Conservation (phyloP, 768 basidiomycete species). For the Infundibulicybe gibba region DNA sequence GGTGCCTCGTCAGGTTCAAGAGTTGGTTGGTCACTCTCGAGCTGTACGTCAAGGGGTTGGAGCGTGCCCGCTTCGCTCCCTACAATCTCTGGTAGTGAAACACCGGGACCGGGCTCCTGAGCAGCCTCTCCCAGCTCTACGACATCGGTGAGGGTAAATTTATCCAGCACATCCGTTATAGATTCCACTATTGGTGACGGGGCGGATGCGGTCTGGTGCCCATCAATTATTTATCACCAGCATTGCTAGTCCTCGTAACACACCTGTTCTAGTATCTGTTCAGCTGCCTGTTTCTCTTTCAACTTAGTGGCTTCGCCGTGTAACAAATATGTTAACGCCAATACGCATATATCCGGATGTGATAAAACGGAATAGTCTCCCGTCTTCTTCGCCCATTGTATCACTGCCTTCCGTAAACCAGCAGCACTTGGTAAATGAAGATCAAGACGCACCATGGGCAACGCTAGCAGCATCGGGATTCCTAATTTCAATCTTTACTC, state of each 20-base stretch:
- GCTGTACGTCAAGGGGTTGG: conserved; percentile 45
- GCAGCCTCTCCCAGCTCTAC: conserved; percentile 3
- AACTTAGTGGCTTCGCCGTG: conserved; percentile 49
- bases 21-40: conserved; percentile 17
- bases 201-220: conserved; percentile 1
- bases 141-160: conserved; percentile 5
- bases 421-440: not conserved
- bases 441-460: conserved; percentile 44
- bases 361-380: conserved; percentile 95
- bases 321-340: conserved; percentile 84
- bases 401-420: conserved; percentile 49
- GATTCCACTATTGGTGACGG: conserved; percentile 10
- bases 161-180: conserved; percentile 10
- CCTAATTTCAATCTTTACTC: conserved; percentile 70
- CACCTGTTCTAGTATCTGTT: conserved; percentile 5
- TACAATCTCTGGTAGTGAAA: not conserved
- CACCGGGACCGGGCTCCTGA: conserved; percentile 4
- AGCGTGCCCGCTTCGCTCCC: conserved; percentile 12
- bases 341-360: conserved; percentile 83
- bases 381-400: conserved; percentile 89
- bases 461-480: conserved; percentile 70
- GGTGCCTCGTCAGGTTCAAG: not conserved
- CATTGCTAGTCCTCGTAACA: no score
- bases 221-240: no score
- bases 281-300: conserved; percentile 20